Evolutionary conservation across 306 rosid genomes (phyloP), one percentile per base, ranked within the genome.

Genomic region (Rosa lucieae): DNA sequence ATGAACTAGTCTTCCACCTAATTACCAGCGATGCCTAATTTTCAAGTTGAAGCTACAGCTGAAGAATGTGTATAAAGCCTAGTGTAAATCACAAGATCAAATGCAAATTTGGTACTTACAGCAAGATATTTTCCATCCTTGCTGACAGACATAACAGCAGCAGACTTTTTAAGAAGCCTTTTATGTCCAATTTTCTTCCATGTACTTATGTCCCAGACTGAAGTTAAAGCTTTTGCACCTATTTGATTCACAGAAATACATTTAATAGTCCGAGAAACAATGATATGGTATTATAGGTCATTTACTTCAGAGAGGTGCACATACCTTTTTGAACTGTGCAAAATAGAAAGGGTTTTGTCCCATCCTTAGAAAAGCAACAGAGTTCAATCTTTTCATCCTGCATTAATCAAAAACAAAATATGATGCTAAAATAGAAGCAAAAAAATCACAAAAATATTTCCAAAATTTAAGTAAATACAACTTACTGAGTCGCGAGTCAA

Each of bases 91-190:
- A 67, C 18, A 78, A 81, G 37, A 79, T 63, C 62, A 47, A 62
- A 67, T 66, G 78, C 56, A 80, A 80, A 42, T 35, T 66, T 68
- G 74, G 80, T 81, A 77, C 99, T 92, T 87, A 94, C 99, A 92
- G 99, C 94, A 78, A 94, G 91, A 87, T 94, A 94, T 88, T 94
- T 94, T 79, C 99, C 99, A 76, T 94, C 99, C 78, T 80, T 91
- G 90, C 99, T 95, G 75, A 90, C 83, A 53, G 99, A 86, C 96
- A 95, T 89, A 63, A 91, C 77, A 20, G 96, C 84, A 70, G 98
- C 97, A 55, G 97, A 87, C 86, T 95, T 92, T 82, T 82, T 85
- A 81, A 95, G 91, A 52, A 95, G 88, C 89, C 83, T 90, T 91
- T 95, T 95, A 79, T 88, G 84, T 74, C 99, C 99, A 75, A 95